Base-by-base conservation (phyloP, 139 green algal genomes). In the Chlorella sp. region DNA sequence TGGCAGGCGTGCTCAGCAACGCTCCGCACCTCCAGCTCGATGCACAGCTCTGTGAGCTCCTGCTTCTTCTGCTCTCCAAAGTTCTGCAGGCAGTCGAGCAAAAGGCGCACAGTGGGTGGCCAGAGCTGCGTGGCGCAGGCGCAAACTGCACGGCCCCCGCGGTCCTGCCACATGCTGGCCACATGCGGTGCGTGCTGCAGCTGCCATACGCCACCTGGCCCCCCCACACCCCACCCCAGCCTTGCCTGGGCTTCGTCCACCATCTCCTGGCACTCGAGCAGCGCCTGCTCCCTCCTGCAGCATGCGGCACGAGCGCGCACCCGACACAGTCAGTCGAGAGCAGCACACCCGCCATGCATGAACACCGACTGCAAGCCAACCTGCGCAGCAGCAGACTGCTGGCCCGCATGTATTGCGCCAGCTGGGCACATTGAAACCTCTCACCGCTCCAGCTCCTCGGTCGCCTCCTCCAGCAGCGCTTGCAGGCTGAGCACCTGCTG, bases 241-340 rank as follows among this genome's bases (percentile, higher is more conserved):
- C n/a, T n/a, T n/a, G 61, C 58, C 71, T 79, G 73, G 63, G 73
- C 63, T 63, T 79, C 73, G 38, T 71, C 73, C 38, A 79, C 62
- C 73, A 79, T 79, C 2, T 60, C 63, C 48, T 79, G 73, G 63
- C 73, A 79, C 63, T 79, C 73, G 1, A 5, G 27, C 46, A 79
- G 63, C 29, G 73, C 73, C 29, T 46, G 63, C 23, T 48, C 50
- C 2, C 73, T 48, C 62, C 70, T 77, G 70, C 38, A 58, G 46
- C 19, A 73, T 12, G 45, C 12, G 38, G 64, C 27, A n/a, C 17
- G 61, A 8, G 38, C n/a, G 8, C 9, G 9, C 53, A 36, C 19
- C 29, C 2, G 11, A 8, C 1, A 8, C 33, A 65, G 11, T n/a
- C 33, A 50, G 5, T 42, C 29, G 8, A 66, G 0, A 5, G 42